Conservation (phyloP, 169 alveolate genomes). For the Plasmodium coatneyi region DNA sequence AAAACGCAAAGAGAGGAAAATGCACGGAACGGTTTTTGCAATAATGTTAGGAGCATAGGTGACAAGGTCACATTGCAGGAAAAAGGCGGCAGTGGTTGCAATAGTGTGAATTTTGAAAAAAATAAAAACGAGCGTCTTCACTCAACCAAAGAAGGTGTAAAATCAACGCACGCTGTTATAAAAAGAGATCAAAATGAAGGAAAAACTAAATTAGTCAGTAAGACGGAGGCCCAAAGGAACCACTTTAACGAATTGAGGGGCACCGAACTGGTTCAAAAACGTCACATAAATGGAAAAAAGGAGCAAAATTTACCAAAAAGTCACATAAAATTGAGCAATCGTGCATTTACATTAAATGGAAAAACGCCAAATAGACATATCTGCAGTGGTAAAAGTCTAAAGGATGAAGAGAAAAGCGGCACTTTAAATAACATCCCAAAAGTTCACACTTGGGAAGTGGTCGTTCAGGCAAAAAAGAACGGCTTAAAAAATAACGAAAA, state of each 20-base stretch:
- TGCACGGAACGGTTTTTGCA: background rate
- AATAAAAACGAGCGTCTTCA: conserved; percentile 1
- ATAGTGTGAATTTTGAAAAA: conserved; percentile 12
- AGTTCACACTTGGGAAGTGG: background rate
- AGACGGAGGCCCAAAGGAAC: conserved; percentile 6
- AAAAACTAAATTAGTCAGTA: background rate
- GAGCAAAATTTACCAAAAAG: conserved; percentile 7
- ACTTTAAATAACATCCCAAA: background rate
- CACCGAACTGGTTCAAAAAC: conserved; percentile 1
- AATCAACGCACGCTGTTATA: background rate
- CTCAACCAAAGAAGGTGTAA: background rate
- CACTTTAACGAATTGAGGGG: conserved; percentile 10
- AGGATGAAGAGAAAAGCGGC: conserved; percentile 7
- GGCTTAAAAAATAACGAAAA: conserved; percentile 16
- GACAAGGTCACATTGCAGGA: background rate
- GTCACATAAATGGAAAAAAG: conserved; percentile 2
- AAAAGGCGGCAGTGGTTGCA: background rate
- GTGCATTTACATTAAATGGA: conserved; percentile 10
- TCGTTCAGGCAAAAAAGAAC: conserved; percentile 24
- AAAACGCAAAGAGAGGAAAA: background rate
- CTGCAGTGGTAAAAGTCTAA: background rate
- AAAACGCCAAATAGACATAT: conserved; percentile 8
- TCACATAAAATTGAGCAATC: background rate
- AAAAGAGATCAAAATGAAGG: background rate
- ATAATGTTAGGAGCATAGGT: background rate